Conservation (phyloP, 768 basidiomycete species). For the Exidia glandulosa region DNA sequence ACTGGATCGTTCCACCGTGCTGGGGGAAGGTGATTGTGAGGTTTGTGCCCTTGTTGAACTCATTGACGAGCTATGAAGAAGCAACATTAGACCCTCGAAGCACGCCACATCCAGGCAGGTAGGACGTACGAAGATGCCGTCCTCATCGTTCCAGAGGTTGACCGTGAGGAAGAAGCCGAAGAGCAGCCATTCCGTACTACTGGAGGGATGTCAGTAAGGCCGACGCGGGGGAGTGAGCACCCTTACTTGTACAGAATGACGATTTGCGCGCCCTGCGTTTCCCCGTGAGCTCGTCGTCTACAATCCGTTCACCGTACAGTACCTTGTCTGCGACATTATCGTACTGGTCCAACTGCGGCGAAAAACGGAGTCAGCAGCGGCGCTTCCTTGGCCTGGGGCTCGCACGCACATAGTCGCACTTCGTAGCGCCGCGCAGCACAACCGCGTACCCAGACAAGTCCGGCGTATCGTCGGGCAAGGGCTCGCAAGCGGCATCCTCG, state of each 20-base stretch:
- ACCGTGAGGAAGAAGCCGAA: slow-evolving; percentile 32
- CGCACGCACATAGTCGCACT: slow-evolving; percentile 38
- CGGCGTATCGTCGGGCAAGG: slow-evolving; percentile 15
- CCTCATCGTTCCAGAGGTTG: slow-evolving; percentile 40
- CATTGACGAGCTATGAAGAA: slow-evolving; percentile 35
- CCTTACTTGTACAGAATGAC: slow-evolving; percentile 47
- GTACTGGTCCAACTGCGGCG: not conserved
- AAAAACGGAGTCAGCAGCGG: not conserved
- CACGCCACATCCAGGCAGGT: not conserved
- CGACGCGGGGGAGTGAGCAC: not conserved
- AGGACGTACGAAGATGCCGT: slow-evolving; percentile 22
- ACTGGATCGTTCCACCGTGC: slow-evolving; percentile 27
- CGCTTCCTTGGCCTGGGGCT: not conserved
- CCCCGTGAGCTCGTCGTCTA: not conserved
- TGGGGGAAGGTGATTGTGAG: slow-evolving; percentile 40
- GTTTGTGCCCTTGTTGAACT: slow-evolving; percentile 33
- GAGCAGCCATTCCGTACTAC: not conserved
- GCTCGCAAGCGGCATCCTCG: slow-evolving; percentile 19
- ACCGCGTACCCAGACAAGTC: slow-evolving; percentile 20
- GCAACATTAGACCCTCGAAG: not conserved
- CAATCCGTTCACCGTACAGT: slow-evolving; percentile 27
- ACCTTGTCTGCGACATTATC: slow-evolving; percentile 34
- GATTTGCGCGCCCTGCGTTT: slow-evolving; percentile 37
- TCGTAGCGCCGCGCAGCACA: slow-evolving; percentile 20
- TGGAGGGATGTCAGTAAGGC: not conserved